Evolutionary conservation across 2,329 filamentous ascomycete genomes (phyloP).

Genomic region (Fusarium odoratissimum): DNA sequence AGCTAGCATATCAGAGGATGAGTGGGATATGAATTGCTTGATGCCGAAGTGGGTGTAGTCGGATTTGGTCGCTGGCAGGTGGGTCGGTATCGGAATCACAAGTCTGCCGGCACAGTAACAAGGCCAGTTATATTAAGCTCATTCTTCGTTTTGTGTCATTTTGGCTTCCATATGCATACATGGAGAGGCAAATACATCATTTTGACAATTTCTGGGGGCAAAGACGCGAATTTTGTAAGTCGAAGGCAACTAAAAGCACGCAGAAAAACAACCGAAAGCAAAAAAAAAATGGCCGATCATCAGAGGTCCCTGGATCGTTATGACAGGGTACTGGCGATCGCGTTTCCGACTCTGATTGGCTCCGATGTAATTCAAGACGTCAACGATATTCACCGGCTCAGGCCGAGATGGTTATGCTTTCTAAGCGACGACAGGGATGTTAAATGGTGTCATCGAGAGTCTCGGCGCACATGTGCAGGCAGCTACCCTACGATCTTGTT

Average conservation of each 20-base stretch:
- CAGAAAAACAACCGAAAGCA: slow-evolving; percentile 3
- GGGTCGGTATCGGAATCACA: slow-evolving; percentile 30
- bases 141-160: not conserved
- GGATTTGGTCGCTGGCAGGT: slow-evolving; percentile 26
- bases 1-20: slow-evolving; percentile 24
- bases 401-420: slow-evolving; percentile 12
- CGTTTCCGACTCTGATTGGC: slow-evolving; percentile 19
- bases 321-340: not conserved
- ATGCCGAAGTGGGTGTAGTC: slow-evolving; percentile 42
- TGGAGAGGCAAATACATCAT: not conserved
- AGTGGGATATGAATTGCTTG: slow-evolving; percentile 30
- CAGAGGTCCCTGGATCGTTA: slow-evolving; percentile 26
- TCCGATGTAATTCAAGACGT: slow-evolving; percentile 25
- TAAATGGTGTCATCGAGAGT: slow-evolving; percentile 38
- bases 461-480: not conserved
- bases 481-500: not conserved
- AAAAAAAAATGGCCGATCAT: slow-evolving; percentile 13
- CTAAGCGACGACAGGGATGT: slow-evolving; percentile 26
- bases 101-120: slow-evolving; percentile 10
- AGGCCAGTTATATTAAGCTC: not conserved
- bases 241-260: not conserved
- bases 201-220: not conserved
- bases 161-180: not conserved
- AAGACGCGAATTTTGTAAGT: not conserved
- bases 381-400: slow-evolving; percentile 35